Percentiles rank a stretch among this genome's conserved stretches.
Conservation (phyloP, 2,329 filamentous ascomycete species). For the Fusarium papillatum region DNA sequence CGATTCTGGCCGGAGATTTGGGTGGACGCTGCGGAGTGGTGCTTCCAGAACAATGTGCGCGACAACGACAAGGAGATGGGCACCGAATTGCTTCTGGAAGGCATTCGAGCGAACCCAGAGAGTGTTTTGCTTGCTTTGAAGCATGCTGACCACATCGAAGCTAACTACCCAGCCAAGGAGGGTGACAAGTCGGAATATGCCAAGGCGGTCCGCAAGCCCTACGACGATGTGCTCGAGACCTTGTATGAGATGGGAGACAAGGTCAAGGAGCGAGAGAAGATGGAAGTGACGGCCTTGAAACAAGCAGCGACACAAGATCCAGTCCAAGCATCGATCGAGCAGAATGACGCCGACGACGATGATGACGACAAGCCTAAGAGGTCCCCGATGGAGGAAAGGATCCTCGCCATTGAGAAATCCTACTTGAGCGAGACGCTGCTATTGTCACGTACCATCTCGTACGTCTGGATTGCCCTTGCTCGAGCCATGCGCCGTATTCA, state of each 20-base stretch:
- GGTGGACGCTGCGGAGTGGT: slow-evolving; percentile 96
- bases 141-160: slow-evolving; percentile 89
- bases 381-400: slow-evolving; percentile 75
- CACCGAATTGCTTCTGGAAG: slow-evolving; percentile 83
- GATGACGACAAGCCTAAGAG: slow-evolving; percentile 56
- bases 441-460: slow-evolving; percentile 88
- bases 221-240: slow-evolving; percentile 84
- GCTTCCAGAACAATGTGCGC: slow-evolving; percentile 80
- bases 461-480: slow-evolving; percentile 95
- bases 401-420: slow-evolving; percentile 73
- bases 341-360: slow-evolving; percentile 66
- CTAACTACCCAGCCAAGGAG: slow-evolving; percentile 82
- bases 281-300: slow-evolving; percentile 69
- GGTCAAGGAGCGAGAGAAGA: slow-evolving; percentile 72
- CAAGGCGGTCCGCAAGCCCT: slow-evolving; percentile 84
- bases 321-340: slow-evolving; percentile 54
- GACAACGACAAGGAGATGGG: slow-evolving; percentile 74
- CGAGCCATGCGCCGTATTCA: slow-evolving; percentile 95
- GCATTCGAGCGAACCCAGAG: slow-evolving; percentile 92
- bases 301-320: slow-evolving; percentile 59
- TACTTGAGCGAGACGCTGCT: slow-evolving; percentile 81
- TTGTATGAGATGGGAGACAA: slow-evolving; percentile 90
- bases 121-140: slow-evolving; percentile 92
- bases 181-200: slow-evolving; percentile 84
- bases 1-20: slow-evolving; percentile 97